Evolutionary conservation across 2,329 filamentous ascomycete genomes (phyloP).

Genomic region (Dactylonectria estremocensis): DNA sequence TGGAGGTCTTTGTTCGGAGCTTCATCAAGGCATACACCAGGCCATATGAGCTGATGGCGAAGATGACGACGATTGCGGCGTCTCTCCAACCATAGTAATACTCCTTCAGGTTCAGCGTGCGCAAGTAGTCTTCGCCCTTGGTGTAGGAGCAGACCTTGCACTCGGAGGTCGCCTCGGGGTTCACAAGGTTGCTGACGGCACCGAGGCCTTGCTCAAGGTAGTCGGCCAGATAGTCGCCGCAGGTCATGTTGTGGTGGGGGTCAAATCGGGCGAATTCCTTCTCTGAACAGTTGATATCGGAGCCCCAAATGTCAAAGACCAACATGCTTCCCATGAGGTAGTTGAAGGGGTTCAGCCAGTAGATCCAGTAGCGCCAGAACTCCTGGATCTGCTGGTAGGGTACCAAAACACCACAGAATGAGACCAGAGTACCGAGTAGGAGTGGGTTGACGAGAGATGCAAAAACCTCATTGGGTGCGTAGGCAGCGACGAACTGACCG

Average conservation of each 20-base stretch:
- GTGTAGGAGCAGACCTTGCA: conserved; percentile 76
- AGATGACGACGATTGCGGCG: conserved; percentile 71
- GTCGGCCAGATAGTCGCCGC: conserved; percentile 68
- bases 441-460: conserved; percentile 72
- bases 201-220: conserved; percentile 66
- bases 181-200: conserved; percentile 66
- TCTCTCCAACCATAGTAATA: conserved; percentile 79
- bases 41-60: conserved; percentile 68
- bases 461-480: conserved; percentile 73
- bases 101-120: conserved; percentile 70
- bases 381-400: conserved; percentile 73
- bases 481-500: conserved; percentile 75
- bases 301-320: conserved; percentile 65
- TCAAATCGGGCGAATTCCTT: conserved; percentile 67
- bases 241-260: conserved; percentile 67
- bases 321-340: no score
- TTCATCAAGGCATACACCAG: conserved; percentile 64
- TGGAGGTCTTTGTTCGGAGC: conserved; percentile 63
- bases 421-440: conserved; percentile 71
- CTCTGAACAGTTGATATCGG: conserved; percentile 61
- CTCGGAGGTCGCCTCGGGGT: conserved; percentile 68
- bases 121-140: conserved; percentile 72
- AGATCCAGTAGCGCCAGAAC: conserved; percentile 80
- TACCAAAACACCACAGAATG: conserved; percentile 83
- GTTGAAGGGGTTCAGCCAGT: no score